These are phyloP conservation scores for Tetrastigma voinierianum DNA, from an alignment of 164 flowering plant species.

Conservation along the genomic window DNA sequence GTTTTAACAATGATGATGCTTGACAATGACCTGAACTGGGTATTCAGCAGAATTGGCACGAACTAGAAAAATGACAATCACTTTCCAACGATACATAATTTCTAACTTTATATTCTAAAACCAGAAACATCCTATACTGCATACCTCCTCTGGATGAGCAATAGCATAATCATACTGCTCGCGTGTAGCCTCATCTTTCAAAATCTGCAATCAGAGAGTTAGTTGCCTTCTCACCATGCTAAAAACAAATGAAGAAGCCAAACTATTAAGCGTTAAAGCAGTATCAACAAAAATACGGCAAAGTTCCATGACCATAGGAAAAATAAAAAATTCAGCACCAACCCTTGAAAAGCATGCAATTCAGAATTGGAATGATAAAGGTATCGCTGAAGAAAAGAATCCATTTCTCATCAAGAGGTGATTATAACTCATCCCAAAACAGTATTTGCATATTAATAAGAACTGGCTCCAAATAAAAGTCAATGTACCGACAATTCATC, in stretches of 20 bases:
- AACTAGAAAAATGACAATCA: neutral
- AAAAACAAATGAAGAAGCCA: neutral
- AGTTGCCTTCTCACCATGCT: neutral
- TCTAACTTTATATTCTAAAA: too few species aligned
- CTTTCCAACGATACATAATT: neutral
- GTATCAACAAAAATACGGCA: neutral
- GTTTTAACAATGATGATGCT: neutral
- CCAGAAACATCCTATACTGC: neutral
- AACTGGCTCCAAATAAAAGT: too few species aligned
- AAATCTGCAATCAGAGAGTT: slow-evolving; percentile 50
- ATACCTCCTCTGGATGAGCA: slow-evolving; percentile 96
- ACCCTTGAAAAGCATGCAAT: too few species aligned
- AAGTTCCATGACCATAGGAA: neutral
- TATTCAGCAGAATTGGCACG: neutral
- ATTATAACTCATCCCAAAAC: too few species aligned
- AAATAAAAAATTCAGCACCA: neutral
- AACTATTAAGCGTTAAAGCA: neutral
- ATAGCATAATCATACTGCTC: slow-evolving; percentile 95
- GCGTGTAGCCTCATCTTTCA: slow-evolving; percentile 90
- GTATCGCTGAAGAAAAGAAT: too few species aligned
- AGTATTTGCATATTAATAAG: too few species aligned
- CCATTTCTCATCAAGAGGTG: too few species aligned
- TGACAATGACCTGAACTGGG: neutral
- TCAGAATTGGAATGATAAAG: too few species aligned
- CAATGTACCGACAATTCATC: neutral